Evolutionary conservation across 495 filamentous ascomycete genomes (phyloP).

Genomic region (Pseudoneurospora amorphoporcata): DNA sequence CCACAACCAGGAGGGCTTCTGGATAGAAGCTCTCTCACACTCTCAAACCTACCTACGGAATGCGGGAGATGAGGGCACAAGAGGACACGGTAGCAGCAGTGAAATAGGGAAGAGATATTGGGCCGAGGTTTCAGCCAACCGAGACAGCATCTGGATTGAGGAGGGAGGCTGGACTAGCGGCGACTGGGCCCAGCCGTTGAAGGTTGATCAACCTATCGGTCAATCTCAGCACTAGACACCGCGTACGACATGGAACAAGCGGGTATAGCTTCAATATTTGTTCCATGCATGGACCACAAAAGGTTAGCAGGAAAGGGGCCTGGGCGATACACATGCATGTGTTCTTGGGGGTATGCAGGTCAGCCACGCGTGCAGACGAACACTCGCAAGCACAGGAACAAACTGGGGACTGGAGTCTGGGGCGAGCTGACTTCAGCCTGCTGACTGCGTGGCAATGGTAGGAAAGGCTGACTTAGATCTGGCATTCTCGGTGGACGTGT

Average conservation of each 20-base stretch:
- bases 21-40: background rate
- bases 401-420: background rate
- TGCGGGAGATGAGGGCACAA: background rate
- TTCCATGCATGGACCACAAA: background rate
- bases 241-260: background rate
- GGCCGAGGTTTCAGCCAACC: background rate
- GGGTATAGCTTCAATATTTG: background rate
- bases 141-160: background rate
- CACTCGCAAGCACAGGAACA: background rate
- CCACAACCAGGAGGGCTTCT: background rate
- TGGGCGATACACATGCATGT: background rate
- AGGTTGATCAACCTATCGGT: background rate
- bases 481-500: background rate
- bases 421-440: background rate
- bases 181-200: background rate
- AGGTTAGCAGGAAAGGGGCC: background rate
- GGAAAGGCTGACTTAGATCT: background rate
- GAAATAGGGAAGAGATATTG: background rate
- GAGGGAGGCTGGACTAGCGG: background rate
- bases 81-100: background rate
- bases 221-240: background rate
- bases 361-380: background rate
- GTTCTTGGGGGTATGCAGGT: background rate
- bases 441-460: background rate
- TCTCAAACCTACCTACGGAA: background rate